These are phyloP conservation scores for Acacia confusa DNA, from an alignment of 306 rosid genomes.

Conservation along the genomic window DNA sequence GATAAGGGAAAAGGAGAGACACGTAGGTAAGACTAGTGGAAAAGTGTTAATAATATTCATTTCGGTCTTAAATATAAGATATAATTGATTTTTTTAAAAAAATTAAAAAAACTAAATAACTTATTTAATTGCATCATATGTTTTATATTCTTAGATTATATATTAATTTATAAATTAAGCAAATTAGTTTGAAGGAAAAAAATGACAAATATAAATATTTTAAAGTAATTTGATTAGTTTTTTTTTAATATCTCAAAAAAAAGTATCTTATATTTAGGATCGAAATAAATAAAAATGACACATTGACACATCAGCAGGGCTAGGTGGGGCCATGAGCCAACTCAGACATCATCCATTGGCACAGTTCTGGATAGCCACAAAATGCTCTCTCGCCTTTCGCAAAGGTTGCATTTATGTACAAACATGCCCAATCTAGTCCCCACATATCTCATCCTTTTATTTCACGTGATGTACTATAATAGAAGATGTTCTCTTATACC, in stretches of 20 bases:
- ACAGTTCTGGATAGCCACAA: neutral
- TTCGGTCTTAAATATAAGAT: too few species aligned
- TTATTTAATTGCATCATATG: too few species aligned
- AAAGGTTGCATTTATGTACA: neutral
- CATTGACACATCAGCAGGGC: conserved; percentile 28
- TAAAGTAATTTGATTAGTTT: too few species aligned
- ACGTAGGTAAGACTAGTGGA: neutral
- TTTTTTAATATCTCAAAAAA: too few species aligned
- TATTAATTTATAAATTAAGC: too few species aligned
- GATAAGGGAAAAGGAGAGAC: conserved; percentile 9
- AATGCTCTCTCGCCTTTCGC: neutral
- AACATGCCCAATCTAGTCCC: neutral
- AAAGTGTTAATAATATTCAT: neutral
- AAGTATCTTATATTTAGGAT: too few species aligned
- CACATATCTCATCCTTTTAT: neutral
- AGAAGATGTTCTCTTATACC: too few species aligned
- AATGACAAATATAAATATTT: too few species aligned
- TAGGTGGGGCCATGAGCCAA: neutral
- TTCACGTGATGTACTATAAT: neutral
- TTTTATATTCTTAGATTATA: too few species aligned
- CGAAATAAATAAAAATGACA: neutral
- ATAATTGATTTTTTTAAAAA: too few species aligned
- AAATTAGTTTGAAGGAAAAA: too few species aligned
- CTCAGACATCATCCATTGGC: conserved; percentile 24
- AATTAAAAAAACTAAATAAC: too few species aligned